Conservation (phyloP, 1,284 basidiomycete genomes). For the Tranzscheliella williamsii region DNA sequence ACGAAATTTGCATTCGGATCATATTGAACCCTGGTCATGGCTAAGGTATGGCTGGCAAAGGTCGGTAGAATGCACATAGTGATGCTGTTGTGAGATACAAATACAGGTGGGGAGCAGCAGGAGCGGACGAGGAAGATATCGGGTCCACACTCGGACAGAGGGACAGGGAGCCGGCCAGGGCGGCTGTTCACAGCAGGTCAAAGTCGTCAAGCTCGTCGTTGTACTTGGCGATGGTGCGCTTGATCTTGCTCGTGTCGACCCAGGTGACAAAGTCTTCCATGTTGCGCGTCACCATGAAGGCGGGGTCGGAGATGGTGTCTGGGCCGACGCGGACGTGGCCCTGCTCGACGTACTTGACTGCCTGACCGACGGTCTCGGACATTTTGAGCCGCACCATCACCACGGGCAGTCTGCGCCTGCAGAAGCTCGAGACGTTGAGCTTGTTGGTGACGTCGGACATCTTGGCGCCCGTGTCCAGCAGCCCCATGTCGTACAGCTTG, state of each 20-base stretch:
- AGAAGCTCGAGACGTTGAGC: conserved; percentile 90
- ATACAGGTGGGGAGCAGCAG: no score
- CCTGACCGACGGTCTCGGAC: conserved; percentile 95
- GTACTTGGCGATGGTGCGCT: conserved; percentile 92
- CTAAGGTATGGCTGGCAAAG: no score
- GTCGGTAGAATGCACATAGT: no score
- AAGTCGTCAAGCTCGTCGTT: conserved; percentile 75
- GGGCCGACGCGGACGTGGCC: conserved; percentile 97
- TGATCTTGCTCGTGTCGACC: conserved; percentile 97
- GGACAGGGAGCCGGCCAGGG: no score
- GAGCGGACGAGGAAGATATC: no score
- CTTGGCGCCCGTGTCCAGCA: conserved; percentile 70
- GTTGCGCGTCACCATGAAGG: conserved; percentile 86
- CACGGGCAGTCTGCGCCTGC: conserved; percentile 85
- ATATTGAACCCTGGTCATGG: no score
- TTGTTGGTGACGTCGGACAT: conserved; percentile 69
- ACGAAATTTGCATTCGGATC: no score
- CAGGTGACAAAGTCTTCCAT: conserved; percentile 99
- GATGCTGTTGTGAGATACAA: no score
- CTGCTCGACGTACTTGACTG: conserved; percentile 95
- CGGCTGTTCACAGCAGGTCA: conserved; percentile 54
- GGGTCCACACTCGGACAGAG: no score
- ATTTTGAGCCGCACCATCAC: conserved; percentile 91
- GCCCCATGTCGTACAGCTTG: conserved; percentile 96
- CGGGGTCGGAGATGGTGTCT: conserved; percentile 93